Evolutionary conservation across 495 filamentous ascomycete genomes (phyloP).

Genomic region (Penicillium chermesinum): DNA sequence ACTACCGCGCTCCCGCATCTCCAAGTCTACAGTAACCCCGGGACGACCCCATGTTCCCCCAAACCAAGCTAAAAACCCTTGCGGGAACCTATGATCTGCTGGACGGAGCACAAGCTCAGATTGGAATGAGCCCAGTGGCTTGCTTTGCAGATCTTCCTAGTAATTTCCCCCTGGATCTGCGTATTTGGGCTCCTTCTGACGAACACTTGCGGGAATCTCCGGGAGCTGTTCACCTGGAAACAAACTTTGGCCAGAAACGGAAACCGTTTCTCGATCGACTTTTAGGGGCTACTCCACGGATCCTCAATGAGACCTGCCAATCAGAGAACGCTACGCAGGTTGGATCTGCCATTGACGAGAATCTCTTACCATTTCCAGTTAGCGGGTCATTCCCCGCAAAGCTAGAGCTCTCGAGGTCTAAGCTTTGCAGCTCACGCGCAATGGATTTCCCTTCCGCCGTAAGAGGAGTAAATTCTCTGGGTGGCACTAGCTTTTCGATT

Average conservation of each 20-base stretch:
- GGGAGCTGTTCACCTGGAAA: not conserved
- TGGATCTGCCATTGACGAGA: not conserved
- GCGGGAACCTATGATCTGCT: no score
- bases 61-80: no score
- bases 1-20: no score
- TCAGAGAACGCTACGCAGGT: not conserved
- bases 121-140: not conserved
- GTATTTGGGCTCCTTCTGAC: not conserved
- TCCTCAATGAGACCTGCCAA: no score
- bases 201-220: not conserved
- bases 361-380: not conserved
- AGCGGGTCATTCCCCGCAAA: not conserved
- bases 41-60: no score
- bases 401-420: not conserved
- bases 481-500: not conserved
- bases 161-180: not conserved
- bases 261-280: not conserved
- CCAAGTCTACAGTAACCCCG: no score
- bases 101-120: not conserved
- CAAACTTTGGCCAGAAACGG: not conserved
- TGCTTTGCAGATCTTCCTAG: not conserved
- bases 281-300: not conserved
- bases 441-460: not conserved
- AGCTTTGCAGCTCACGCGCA: not conserved
- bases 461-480: not conserved